Conservation (phyloP, 441 rosid species). For the Sinapis alba region DNA sequence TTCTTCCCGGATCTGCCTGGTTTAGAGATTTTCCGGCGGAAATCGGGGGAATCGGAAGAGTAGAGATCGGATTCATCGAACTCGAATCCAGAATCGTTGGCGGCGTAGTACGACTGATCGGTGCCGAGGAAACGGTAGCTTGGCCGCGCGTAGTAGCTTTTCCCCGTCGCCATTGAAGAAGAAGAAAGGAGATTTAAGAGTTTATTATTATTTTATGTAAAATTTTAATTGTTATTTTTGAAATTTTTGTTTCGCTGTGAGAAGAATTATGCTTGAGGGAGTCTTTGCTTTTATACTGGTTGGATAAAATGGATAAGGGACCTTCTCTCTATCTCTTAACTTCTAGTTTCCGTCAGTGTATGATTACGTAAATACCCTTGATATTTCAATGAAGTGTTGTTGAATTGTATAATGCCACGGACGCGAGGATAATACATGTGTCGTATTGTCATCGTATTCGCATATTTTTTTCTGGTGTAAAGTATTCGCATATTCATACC, state of each 20-base stretch:
- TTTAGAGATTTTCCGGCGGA: slow-evolving; percentile 41
- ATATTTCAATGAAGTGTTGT: not conserved
- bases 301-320: slow-evolving; percentile 57
- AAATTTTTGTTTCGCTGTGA: not conserved
- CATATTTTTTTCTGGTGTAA: no score
- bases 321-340: slow-evolving; percentile 9
- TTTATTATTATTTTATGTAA: not conserved
- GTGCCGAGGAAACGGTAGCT: slow-evolving; percentile 62
- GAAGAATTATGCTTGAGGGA: slow-evolving; percentile 7
- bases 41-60: slow-evolving; percentile 55
- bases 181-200: not conserved
- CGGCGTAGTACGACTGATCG: slow-evolving; percentile 45
- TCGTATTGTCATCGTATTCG: no score
- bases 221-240: not conserved
- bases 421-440: slow-evolving; percentile 32
- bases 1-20: slow-evolving; percentile 43
- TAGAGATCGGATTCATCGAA: slow-evolving; percentile 88
- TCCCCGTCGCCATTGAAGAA: slow-evolving; percentile 66
- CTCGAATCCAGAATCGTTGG: slow-evolving; percentile 60
- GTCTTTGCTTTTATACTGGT: slow-evolving; percentile 55
- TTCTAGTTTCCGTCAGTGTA: slow-evolving; percentile 12
- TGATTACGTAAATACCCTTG: slow-evolving; percentile 43
- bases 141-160: slow-evolving; percentile 59
- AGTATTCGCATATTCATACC: slow-evolving; percentile 36
- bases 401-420: slow-evolving; percentile 34